These are phyloP conservation scores for Chloroidium sp. DNA, from an alignment of 163 green algal genomes.

Conservation along the genomic window DNA sequence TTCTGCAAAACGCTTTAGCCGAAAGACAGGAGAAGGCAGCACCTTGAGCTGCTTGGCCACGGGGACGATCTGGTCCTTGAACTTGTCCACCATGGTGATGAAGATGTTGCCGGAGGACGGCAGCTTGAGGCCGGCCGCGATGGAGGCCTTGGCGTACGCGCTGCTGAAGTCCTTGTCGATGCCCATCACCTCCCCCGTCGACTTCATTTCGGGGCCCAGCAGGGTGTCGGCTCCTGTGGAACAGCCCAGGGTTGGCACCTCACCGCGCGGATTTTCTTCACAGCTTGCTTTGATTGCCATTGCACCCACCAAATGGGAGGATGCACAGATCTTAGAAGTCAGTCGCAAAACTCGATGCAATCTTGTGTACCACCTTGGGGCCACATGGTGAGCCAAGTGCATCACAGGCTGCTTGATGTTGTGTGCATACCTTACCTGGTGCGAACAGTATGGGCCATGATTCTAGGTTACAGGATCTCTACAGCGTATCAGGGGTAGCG, in stretches of 20 bases:
- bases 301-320: no score
- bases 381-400: no score
- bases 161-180: slow-evolving; percentile 82
- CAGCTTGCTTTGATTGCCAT: no score
- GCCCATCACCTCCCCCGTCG: slow-evolving; percentile 94
- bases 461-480: no score
- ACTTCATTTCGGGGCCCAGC: slow-evolving; percentile 88
- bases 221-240: slow-evolving; percentile 60
- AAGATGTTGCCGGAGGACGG: slow-evolving; percentile 78
- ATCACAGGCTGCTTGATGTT: no score
- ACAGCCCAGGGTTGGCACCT: background rate
- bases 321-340: no score
- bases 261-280: no score
- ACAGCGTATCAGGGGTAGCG: no score
- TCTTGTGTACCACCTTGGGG: no score
- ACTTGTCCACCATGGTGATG: slow-evolving; percentile 86
- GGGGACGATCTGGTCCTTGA: slow-evolving; percentile 65
- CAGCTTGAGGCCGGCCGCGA: slow-evolving; percentile 68
- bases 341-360: no score
- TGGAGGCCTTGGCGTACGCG: slow-evolving; percentile 89
- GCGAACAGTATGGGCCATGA: no score
- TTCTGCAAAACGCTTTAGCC: slow-evolving; percentile 67
- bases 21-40: slow-evolving; percentile 21
- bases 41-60: slow-evolving; percentile 75
- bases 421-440: no score